Conservation (phyloP, 2,329 filamentous ascomycete genomes). For the Aspergillus clavatus region DNA sequence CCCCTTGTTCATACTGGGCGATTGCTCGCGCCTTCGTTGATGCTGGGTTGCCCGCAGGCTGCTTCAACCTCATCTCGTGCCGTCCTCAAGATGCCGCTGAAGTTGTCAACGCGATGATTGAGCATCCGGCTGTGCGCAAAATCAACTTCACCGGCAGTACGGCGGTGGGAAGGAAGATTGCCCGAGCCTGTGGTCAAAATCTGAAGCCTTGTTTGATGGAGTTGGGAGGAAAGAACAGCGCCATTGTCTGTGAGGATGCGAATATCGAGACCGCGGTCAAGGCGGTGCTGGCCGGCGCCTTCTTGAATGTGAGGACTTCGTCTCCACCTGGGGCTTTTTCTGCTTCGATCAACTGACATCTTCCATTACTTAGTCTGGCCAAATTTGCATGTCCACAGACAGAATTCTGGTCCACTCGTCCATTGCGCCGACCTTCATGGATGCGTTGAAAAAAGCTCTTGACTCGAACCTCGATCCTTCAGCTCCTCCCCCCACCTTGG, state of each 20-base stretch:
- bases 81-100: constrained; percentile 57
- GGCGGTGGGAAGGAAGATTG: constrained; percentile 64
- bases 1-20: constrained; percentile 58
- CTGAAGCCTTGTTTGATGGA: constrained; percentile 77
- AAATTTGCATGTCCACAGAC: constrained; percentile 82
- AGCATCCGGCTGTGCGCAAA: constrained; percentile 62
- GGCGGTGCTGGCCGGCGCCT: constrained; percentile 30
- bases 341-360: constrained; percentile 1
- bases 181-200: constrained; percentile 59
- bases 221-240: constrained; percentile 73
- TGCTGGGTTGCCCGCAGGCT: constrained; percentile 69
- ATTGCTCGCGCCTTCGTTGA: constrained; percentile 60
- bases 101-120: constrained; percentile 64
- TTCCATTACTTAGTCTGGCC: constrained; percentile 53
- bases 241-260: constrained; percentile 74
- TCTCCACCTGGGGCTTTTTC: no score
- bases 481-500: constrained; percentile 36
- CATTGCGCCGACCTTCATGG: constrained; percentile 50
- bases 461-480: constrained; percentile 28
- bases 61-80: constrained; percentile 67
- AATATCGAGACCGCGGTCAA: constrained; percentile 59
- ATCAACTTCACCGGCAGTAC: constrained; percentile 73
- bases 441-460: constrained; percentile 43
- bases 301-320: constrained; percentile 26
- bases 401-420: constrained; percentile 59